These are phyloP conservation scores for Geotrichum candidum DNA, from an alignment of 1,139 yeast species.

Conservation along the genomic window DNA sequence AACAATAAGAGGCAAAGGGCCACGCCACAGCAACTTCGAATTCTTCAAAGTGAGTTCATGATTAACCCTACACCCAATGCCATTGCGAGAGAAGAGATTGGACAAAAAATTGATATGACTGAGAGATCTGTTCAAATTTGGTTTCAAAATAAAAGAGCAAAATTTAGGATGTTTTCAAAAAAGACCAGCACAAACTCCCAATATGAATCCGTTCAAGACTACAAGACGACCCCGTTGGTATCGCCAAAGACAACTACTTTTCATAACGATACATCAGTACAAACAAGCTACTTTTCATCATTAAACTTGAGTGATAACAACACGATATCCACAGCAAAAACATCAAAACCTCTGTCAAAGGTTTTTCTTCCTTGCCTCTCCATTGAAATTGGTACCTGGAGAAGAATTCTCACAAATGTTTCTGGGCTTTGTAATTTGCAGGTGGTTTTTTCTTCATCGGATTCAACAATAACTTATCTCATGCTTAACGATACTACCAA, in stretches of 20 bases:
- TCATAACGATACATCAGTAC: background rate
- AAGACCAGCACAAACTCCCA: slow-evolving; percentile 35
- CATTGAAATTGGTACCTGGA: slow-evolving; percentile 32
- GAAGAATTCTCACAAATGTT: slow-evolving; percentile 23
- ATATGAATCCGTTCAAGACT: slow-evolving; percentile 30
- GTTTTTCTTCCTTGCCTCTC: slow-evolving; percentile 26
- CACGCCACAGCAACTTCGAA: slow-evolving; percentile 73
- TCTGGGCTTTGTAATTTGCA: slow-evolving; percentile 25
- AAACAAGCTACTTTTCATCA: background rate
- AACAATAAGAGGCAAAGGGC: slow-evolving; percentile 48
- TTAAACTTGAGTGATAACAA: background rate
- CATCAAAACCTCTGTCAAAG: slow-evolving; percentile 3
- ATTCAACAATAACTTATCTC: slow-evolving; percentile 26
- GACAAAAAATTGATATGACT: slow-evolving; percentile 75
- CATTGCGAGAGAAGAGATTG: slow-evolving; percentile 57
- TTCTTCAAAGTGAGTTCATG: slow-evolving; percentile 63
- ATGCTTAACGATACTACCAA: slow-evolving; percentile 26
- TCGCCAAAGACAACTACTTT: slow-evolving; percentile 9
- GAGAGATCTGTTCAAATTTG: slow-evolving; percentile 90
- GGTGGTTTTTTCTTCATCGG: slow-evolving; percentile 25
- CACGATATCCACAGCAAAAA: background rate
- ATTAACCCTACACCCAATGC: slow-evolving; percentile 51
- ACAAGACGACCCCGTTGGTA: background rate
- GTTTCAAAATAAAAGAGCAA: slow-evolving; percentile 91
- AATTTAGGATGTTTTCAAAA: slow-evolving; percentile 47